phyloP scores from a whole-genome alignment of 176 grass and related monocot genomes.

The Oryza coarctata region DNA sequence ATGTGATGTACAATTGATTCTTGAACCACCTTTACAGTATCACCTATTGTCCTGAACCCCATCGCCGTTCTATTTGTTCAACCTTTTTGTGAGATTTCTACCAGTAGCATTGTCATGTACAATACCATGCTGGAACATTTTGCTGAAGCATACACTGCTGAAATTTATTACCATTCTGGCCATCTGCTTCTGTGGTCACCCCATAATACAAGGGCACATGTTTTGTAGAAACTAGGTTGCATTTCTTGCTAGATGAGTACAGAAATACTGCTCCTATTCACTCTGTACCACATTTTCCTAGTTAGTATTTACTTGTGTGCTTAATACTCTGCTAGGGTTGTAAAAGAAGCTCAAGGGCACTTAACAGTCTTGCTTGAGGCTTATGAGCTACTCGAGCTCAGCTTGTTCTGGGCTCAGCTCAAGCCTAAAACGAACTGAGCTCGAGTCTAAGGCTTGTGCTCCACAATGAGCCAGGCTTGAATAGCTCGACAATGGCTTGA shows the following conservation, averaged over 20 bases:
- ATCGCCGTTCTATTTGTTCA: background rate
- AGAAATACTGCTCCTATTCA: background rate
- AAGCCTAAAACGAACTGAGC: background rate
- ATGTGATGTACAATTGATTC: background rate
- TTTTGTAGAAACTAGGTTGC: background rate
- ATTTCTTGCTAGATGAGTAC: background rate
- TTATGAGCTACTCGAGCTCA: background rate
- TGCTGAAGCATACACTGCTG: background rate
- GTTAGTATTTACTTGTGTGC: background rate
- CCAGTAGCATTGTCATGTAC: background rate
- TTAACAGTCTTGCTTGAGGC: background rate
- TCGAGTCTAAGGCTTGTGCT: background rate
- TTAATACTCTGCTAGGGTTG: background rate
- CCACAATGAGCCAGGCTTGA: background rate
- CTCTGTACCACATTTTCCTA: background rate
- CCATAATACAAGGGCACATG: background rate
- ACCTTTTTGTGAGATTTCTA: background rate
- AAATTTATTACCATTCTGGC: background rate
- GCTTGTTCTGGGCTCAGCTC: background rate
- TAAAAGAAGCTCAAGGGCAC: background rate
- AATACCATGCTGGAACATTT: slow-evolving; percentile 1
- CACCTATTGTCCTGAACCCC: background rate
- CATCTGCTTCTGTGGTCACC: background rate
- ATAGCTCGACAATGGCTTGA: background rate
- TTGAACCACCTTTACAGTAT: background rate